Evolutionary conservation across 1,284 basidiomycete genomes (phyloP), one percentile per base, ranked within the genome.

Genomic region (Sphagnurus paluster): DNA sequence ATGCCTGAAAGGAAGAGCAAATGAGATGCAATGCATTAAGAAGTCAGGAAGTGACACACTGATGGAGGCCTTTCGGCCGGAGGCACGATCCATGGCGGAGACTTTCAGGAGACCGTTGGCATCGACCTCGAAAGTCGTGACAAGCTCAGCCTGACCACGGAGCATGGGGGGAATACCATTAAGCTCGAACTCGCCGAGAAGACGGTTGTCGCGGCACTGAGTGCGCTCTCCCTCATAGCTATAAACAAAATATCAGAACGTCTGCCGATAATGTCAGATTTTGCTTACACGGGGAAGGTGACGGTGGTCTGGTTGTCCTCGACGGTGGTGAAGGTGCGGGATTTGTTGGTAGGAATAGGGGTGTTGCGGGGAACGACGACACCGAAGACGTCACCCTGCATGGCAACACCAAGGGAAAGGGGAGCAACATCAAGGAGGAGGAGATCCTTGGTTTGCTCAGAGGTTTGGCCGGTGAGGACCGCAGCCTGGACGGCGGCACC

Each of bases 261-360:
- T 19, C 2, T 24, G 13, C 11, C 9, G 16, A 42, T 34, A 19
- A 39, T 13, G 24, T 0, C 19, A 17, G 34, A 21, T n/a, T 5
- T 3, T 13, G 65, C 82, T 64, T 74, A 87, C 78, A 98, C 95
- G 59, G 93, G 94, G 90, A 98, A 96, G 54, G 92, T 93, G 72
- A 98, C 94, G 46, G 87, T 91, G 53, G 94, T 95, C 75, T 98
- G 94, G 80, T 98, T 98, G 80, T 98, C 95, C 80, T 96, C 93
- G 56, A 96, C 93, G 41, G 95, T 98, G 58, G 94, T 96, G 82
- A 98, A 98, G 47, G 87, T 88, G 65, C 93, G 80, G 37, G 91
- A 93, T 77, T 97, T 97, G 83, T 93, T 96, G 68, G 93, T 92
- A 50, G 95, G 94, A 70, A 98, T 95, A 59, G 93, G 90, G 55